Evolutionary conservation across 73 alveolate species (phyloP).

Genomic region (Paramecium caudatum): DNA sequence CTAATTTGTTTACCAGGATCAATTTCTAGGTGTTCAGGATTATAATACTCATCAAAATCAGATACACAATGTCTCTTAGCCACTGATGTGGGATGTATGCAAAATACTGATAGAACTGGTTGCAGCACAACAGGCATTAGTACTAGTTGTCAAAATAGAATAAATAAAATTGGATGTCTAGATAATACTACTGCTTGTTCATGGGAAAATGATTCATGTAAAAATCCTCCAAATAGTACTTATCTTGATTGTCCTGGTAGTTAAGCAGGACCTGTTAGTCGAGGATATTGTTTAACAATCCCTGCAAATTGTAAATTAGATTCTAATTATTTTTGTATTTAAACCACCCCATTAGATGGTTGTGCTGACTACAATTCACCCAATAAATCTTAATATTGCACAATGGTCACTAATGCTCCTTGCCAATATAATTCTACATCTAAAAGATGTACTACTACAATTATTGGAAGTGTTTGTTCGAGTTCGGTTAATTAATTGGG

Average conservation of each 20-base stretch:
- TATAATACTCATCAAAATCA: not conserved
- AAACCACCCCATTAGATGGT: too few species aligned
- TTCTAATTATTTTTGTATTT: not conserved
- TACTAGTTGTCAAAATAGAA: not conserved
- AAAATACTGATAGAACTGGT: not conserved
- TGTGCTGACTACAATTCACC: too few species aligned
- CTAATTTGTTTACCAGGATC: not conserved
- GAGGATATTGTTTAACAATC: not conserved
- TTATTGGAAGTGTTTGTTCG: not conserved
- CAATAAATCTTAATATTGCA: too few species aligned
- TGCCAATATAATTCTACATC: not conserved
- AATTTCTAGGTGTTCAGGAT: not conserved
- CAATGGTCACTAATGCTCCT: not conserved
- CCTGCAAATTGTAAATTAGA: not conserved
- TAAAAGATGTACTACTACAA: not conserved
- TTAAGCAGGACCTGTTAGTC: not conserved
- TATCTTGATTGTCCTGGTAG: not conserved
- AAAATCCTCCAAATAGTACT: not conserved
- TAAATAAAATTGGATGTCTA: constrained; percentile 11
- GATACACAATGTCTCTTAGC: not conserved
- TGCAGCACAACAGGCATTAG: not conserved
- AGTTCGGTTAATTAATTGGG: not conserved
- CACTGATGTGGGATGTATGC: not conserved
- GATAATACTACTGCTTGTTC: not conserved
- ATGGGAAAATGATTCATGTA: not conserved